Evolutionary conservation across 208 protist species (phyloP).

Genomic region (Herpetomonas muscarum): DNA sequence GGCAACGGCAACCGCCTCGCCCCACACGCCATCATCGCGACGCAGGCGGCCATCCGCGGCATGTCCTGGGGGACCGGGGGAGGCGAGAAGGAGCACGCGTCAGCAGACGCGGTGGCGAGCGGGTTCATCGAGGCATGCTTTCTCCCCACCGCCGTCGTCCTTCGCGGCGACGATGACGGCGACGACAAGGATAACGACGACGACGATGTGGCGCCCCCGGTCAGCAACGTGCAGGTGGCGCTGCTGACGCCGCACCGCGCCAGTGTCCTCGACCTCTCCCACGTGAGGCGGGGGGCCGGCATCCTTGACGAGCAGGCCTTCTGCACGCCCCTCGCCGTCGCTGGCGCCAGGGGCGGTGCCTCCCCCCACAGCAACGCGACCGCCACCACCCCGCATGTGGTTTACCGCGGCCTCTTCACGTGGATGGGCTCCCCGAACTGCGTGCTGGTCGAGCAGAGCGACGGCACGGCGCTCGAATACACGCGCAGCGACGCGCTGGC

Average conservation of each 20-base stretch:
- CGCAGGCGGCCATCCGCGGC: not conserved
- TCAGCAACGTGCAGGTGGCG: conserved; percentile 20
- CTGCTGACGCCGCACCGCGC: conserved; percentile 15
- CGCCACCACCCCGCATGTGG: conserved; percentile 2
- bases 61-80: no score
- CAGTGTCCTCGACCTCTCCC: not conserved
- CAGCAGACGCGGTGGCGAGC: not conserved
- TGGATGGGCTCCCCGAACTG: conserved; percentile 35
- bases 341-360: not conserved
- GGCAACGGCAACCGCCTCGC: conserved; percentile 1
- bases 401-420: conserved; percentile 28
- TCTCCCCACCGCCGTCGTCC: conserved; percentile 3
- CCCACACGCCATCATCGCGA: not conserved
- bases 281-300: not conserved
- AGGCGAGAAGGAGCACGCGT: not conserved
- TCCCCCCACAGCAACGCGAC: not conserved
- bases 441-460: conserved; percentile 30
- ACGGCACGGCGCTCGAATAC: conserved; percentile 28
- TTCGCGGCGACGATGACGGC: not conserved
- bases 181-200: not conserved
- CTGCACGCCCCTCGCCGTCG: conserved; percentile 10
- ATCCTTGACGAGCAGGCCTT: conserved; percentile 20
- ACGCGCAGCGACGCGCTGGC: conserved; percentile 27
- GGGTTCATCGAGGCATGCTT: not conserved
- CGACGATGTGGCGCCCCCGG: not conserved